Percentiles rank a stretch among this genome's conserved stretches.
Conservation (phyloP, 352 stramenopile genomes). For the Pythium apleroticum region DNA sequence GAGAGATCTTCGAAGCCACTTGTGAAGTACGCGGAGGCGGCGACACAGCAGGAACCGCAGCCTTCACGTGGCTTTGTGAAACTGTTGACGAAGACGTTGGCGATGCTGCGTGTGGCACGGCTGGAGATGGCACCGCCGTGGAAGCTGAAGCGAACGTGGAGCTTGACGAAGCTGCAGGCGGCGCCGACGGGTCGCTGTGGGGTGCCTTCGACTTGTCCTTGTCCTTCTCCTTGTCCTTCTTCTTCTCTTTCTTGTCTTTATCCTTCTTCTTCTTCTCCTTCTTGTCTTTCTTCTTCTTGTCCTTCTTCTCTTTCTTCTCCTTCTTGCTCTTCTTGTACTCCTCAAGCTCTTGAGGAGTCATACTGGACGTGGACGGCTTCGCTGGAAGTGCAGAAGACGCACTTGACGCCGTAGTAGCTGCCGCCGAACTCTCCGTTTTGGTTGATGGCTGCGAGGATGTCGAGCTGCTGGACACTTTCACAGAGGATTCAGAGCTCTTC, state of each 20-base stretch:
- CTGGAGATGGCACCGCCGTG: neutral
- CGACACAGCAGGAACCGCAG: neutral
- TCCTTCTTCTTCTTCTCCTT: constrained; percentile 62
- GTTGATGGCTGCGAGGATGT: neutral
- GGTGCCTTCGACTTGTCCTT: constrained; percentile 6
- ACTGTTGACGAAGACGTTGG: constrained; percentile 3
- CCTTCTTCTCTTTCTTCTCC: constrained; percentile 66
- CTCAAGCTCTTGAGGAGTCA: constrained; percentile 23
- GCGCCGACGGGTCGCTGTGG: neutral
- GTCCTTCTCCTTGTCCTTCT: constrained; percentile 32
- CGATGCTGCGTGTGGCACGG: neutral
- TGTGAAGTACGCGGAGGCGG: neutral
- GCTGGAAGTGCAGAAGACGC: constrained; percentile 1
- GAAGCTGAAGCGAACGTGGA: neutral
- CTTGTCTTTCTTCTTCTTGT: constrained; percentile 71
- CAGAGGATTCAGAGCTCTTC: constrained; percentile 10
- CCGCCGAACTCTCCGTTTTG: neutral
- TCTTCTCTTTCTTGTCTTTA: constrained; percentile 54
- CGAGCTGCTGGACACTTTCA: constrained; percentile 1
- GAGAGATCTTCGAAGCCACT: constrained; percentile 39
- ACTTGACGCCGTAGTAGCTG: neutral
- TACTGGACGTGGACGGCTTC: constrained; percentile 11
- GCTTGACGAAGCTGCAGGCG: neutral
- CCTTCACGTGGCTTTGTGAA: neutral
- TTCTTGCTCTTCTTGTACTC: constrained; percentile 26